phyloP scores from a whole-genome alignment of 352 stramenopile species.

The Phytophthora agathidicida region DNA sequence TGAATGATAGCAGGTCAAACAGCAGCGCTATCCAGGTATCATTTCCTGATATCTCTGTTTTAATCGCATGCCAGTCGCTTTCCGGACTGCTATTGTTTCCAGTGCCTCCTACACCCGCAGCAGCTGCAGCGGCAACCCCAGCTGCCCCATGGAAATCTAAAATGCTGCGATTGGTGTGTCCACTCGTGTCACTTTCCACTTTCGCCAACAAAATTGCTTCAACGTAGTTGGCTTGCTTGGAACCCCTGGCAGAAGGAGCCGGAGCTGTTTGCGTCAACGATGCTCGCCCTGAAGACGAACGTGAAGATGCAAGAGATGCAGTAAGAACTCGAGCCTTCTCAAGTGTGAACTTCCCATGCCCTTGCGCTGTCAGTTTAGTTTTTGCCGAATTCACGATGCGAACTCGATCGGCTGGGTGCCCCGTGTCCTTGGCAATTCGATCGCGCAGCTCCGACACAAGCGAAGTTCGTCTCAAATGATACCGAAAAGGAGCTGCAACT shows the following conservation, averaged over 20 bases:
- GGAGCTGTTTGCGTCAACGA: slow-evolving; percentile 36
- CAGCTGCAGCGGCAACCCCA: slow-evolving; percentile 28
- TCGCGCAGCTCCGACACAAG: slow-evolving; percentile 70
- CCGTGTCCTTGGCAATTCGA: slow-evolving; percentile 66
- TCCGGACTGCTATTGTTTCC: slow-evolving; percentile 50
- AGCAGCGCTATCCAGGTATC: slow-evolving; percentile 46
- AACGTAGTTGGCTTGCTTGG: slow-evolving; percentile 49
- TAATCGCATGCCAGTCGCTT: slow-evolving; percentile 75
- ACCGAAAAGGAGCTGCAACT: slow-evolving; percentile 62
- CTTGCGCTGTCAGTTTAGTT: slow-evolving; percentile 71
- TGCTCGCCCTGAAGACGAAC: slow-evolving; percentile 20
- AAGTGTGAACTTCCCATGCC: slow-evolving; percentile 71
- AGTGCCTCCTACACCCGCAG: slow-evolving; percentile 32
- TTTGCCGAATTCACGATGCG: slow-evolving; percentile 76
- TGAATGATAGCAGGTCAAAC: slow-evolving; percentile 57
- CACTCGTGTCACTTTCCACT: slow-evolving; percentile 68
- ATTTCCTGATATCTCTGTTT: slow-evolving; percentile 64
- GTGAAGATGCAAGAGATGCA: slow-evolving; percentile 7
- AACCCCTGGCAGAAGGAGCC: slow-evolving; percentile 16
- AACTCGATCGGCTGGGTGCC: slow-evolving; percentile 64
- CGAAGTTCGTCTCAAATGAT: slow-evolving; percentile 61
- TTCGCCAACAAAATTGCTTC: slow-evolving; percentile 68
- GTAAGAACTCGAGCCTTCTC: slow-evolving; percentile 69
- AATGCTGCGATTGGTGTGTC: slow-evolving; percentile 50
- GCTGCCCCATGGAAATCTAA: slow-evolving; percentile 46